These are phyloP conservation scores for Pyrrhoderma lamaoense DNA, from an alignment of 1,284 basidiomycete species.

Conservation along the genomic window DNA sequence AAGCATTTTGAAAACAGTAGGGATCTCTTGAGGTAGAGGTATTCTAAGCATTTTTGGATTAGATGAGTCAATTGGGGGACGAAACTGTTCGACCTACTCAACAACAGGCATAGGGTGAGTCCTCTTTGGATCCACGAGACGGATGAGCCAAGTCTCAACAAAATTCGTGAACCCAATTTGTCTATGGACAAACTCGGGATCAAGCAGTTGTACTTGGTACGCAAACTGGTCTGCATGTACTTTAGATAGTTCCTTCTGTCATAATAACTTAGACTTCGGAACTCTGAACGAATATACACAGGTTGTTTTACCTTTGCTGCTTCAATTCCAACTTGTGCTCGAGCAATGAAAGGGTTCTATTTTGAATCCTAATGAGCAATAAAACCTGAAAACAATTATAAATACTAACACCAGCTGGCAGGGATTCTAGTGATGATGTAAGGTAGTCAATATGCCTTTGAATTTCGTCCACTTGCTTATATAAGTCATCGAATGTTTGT, in stretches of 20 bases:
- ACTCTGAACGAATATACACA: not conserved
- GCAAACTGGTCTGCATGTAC: slow-evolving; percentile 68
- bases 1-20: slow-evolving; percentile 78
- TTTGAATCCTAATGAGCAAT: not conserved
- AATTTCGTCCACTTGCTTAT: slow-evolving; percentile 70
- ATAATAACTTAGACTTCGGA: not conserved
- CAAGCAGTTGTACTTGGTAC: slow-evolving; percentile 80
- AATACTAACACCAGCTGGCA: slow-evolving; percentile 68
- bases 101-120: slow-evolving; percentile 67
- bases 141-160: slow-evolving; percentile 91
- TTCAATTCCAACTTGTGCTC: slow-evolving; percentile 61
- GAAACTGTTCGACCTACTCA: slow-evolving; percentile 41
- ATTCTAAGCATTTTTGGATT: slow-evolving; percentile 42
- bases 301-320: slow-evolving; percentile 53
- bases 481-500: slow-evolving; percentile 61
- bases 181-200: slow-evolving; percentile 77
- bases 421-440: slow-evolving; percentile 66
- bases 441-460: slow-evolving; percentile 62
- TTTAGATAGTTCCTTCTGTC: slow-evolving; percentile 64
- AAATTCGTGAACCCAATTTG: slow-evolving; percentile 84
- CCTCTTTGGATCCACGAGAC: slow-evolving; percentile 82
- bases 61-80: not conserved
- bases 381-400: slow-evolving; percentile 1
- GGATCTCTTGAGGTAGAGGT: slow-evolving; percentile 82
- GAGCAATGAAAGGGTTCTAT: slow-evolving; percentile 61